Percentiles rank a stretch among this genome's conserved stretches.
phyloP scores from a whole-genome alignment of 1,284 basidiomycete genomes.

The Tremellales sp. region DNA sequence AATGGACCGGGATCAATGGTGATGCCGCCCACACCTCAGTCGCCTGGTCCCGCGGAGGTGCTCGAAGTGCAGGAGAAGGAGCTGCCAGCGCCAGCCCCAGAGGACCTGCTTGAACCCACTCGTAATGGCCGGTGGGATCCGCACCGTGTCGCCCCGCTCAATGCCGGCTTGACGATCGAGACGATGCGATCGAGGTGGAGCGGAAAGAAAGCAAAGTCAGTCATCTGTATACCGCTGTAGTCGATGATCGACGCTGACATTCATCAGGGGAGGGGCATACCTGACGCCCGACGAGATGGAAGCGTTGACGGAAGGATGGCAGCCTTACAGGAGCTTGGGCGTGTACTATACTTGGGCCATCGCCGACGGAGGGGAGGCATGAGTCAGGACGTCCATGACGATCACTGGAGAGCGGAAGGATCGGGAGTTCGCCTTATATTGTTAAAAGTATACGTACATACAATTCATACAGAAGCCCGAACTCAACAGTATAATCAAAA shows the following conservation, averaged over 20 bases:
- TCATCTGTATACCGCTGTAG: slow-evolving; percentile 7
- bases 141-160: slow-evolving; percentile 51
- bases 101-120: slow-evolving; percentile 34
- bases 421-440: too few species aligned
- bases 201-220: slow-evolving; percentile 77
- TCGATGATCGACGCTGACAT: not conserved
- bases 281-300: slow-evolving; percentile 80
- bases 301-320: slow-evolving; percentile 68
- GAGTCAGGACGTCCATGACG: not conserved
- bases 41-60: slow-evolving; percentile 13
- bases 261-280: slow-evolving; percentile 61
- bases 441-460: too few species aligned
- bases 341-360: slow-evolving; percentile 48
- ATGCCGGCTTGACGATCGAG: slow-evolving; percentile 60
- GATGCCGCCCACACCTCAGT: slow-evolving; percentile 18
- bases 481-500: too few species aligned
- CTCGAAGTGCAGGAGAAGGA: slow-evolving; percentile 13
- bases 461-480: too few species aligned
- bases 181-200: slow-evolving; percentile 62
- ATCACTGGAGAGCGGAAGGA: too few species aligned
- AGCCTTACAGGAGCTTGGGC: slow-evolving; percentile 72
- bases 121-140: slow-evolving; percentile 22
- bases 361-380: slow-evolving; percentile 22
- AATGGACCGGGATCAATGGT: not conserved
- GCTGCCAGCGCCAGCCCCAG: slow-evolving; percentile 22